phyloP scores from a whole-genome alignment of 805 yeast species.

The Pichia membranifaciens region DNA sequence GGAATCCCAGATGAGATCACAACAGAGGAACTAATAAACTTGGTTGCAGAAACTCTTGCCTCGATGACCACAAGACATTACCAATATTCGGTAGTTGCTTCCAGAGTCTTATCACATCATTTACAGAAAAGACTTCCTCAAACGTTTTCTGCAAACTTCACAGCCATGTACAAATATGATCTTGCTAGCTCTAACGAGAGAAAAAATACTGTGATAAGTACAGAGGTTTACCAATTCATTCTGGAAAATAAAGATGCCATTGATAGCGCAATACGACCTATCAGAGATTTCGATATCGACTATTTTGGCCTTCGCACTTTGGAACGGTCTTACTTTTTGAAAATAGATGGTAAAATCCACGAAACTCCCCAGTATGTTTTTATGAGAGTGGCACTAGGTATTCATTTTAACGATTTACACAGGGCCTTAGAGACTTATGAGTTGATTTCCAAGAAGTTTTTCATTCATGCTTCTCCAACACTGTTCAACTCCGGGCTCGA shows the following conservation, averaged over 20 bases:
- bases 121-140: slow-evolving; percentile 80
- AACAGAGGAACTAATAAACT: slow-evolving; percentile 33
- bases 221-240: slow-evolving; percentile 45
- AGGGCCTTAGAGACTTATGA: slow-evolving; percentile 76
- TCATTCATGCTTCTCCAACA: slow-evolving; percentile 95
- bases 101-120: slow-evolving; percentile 79
- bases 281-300: slow-evolving; percentile 70
- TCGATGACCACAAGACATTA: slow-evolving; percentile 93
- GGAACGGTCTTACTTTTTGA: slow-evolving; percentile 76
- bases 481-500: slow-evolving; percentile 91
- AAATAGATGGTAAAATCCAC: slow-evolving; percentile 56
- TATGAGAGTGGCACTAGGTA: slow-evolving; percentile 89
- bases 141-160: slow-evolving; percentile 67
- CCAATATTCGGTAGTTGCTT: slow-evolving; percentile 86
- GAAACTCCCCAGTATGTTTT: slow-evolving; percentile 91
- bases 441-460: slow-evolving; percentile 78
- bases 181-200: slow-evolving; percentile 32
- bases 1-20: slow-evolving; percentile 47
- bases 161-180: slow-evolving; percentile 48
- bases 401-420: slow-evolving; percentile 65
- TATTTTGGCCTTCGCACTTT: slow-evolving; percentile 92
- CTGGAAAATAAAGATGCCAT: slow-evolving; percentile 51
- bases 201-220: slow-evolving; percentile 3
- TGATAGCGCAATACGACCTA: slow-evolving; percentile 61
- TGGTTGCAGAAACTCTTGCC: slow-evolving; percentile 91